These are phyloP conservation scores for Colletotrichum sp. DNA, from an alignment of 2,329 filamentous ascomycete species.

Conservation along the genomic window DNA sequence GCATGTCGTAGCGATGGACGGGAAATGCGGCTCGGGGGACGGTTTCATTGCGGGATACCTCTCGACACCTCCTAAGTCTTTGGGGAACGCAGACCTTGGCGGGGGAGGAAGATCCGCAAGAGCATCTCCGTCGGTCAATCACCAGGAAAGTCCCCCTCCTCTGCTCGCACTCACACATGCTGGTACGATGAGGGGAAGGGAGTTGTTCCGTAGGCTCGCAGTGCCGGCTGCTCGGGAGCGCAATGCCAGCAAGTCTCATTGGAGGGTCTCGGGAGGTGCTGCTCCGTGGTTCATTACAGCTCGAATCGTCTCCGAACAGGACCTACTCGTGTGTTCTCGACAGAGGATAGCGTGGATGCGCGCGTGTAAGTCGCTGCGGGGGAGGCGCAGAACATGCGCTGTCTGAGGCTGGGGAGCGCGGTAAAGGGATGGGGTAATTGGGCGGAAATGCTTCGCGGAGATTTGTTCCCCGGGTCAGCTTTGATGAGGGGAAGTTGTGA, in stretches of 20 bases:
- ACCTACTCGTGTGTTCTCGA: background rate
- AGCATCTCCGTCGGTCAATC: background rate
- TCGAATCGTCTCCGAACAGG: background rate
- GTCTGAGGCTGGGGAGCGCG: background rate
- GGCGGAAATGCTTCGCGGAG: slow-evolving; percentile 1
- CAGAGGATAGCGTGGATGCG: background rate
- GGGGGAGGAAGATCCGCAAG: background rate
- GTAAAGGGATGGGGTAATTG: background rate
- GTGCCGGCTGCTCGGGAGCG: background rate
- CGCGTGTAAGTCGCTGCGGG: background rate
- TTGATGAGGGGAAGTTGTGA: background rate
- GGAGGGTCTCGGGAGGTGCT: background rate
- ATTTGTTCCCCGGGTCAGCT: background rate
- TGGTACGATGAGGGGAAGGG: background rate
- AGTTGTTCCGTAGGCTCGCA: background rate
- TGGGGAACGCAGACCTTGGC: background rate
- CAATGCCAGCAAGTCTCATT: background rate
- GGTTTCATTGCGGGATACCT: background rate
- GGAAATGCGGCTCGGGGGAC: background rate
- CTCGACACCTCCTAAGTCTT: background rate
- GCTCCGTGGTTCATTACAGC: slow-evolving; percentile 2
- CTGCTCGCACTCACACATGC: too few relatives aligned
- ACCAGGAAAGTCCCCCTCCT: background rate
- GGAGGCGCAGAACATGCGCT: background rate
- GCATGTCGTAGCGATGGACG: background rate